A percentile compares a stretch with the other conserved stretches of the same genome.
Evolutionary conservation across 2,329 filamentous ascomycete genomes (phyloP).

Genomic region (Penicillium olsonii): DNA sequence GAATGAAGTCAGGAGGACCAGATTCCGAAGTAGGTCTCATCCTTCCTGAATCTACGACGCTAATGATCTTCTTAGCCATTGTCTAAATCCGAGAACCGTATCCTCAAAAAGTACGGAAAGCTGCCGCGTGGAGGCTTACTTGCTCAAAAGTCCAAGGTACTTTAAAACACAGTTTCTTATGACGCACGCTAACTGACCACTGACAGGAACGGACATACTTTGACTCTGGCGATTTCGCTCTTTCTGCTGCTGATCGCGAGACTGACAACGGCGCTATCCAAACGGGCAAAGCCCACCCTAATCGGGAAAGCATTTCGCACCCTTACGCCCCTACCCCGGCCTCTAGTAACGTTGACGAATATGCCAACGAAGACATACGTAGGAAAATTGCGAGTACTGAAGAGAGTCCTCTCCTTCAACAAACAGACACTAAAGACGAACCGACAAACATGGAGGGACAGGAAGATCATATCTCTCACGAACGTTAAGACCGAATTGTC

Average conservation of each 20-base stretch:
- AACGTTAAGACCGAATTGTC: constrained; percentile 1
- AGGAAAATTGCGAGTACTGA: constrained; percentile 13
- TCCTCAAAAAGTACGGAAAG: constrained; percentile 19
- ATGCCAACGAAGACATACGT: constrained; percentile 24
- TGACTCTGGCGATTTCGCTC: constrained; percentile 33
- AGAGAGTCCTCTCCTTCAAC: constrained; percentile 21
- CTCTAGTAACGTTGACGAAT: constrained; percentile 24
- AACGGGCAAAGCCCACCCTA: constrained; percentile 28
- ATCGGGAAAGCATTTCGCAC: constrained; percentile 30
- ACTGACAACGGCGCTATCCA: constrained; percentile 27
- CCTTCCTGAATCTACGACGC: neutral
- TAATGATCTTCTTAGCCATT: constrained; percentile 14
- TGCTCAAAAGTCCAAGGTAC: constrained; percentile 18
- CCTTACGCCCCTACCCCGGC: constrained; percentile 28
- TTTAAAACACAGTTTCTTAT: constrained; percentile 2
- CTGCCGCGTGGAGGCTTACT: constrained; percentile 16
- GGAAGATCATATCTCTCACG: neutral
- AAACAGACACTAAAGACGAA: constrained; percentile 10
- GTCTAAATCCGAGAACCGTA: constrained; percentile 15
- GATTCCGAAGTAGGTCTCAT: constrained; percentile 1
- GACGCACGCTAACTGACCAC: constrained; percentile 9
- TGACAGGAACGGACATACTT: constrained; percentile 30
- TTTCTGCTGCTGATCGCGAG: constrained; percentile 23
- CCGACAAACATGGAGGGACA: constrained; percentile 10
- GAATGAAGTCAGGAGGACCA: constrained; percentile 8